Evolutionary conservation across 2,329 filamentous ascomycete species (phyloP).

Genomic region (Teratosphaeria pseudoeucalypti): DNA sequence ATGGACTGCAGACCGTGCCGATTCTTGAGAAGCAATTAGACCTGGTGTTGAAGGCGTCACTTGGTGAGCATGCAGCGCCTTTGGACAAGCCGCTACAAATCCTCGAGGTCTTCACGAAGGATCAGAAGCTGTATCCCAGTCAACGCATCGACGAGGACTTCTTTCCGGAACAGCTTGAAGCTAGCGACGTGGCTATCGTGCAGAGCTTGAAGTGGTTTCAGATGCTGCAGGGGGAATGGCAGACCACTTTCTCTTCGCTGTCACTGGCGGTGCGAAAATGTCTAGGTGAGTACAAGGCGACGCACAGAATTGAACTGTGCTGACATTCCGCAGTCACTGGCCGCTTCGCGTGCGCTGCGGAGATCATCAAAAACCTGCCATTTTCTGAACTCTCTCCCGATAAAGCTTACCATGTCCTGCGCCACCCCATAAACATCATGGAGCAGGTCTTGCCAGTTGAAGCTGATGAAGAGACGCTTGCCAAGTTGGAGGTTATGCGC

Average conservation of each 20-base stretch:
- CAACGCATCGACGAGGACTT: constrained; percentile 61
- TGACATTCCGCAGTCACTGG: constrained; percentile 29
- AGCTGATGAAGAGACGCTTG: neutral
- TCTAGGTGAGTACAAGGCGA: constrained; percentile 52
- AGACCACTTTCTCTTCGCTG: constrained; percentile 57
- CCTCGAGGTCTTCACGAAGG: constrained; percentile 38
- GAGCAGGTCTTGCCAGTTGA: constrained; percentile 6
- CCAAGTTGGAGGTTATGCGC: neutral
- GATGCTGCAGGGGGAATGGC: constrained; percentile 62
- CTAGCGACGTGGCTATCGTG: constrained; percentile 62
- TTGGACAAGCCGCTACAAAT: constrained; percentile 28
- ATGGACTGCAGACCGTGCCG: constrained; percentile 59
- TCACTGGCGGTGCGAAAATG: constrained; percentile 72
- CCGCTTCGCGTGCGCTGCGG: constrained; percentile 45
- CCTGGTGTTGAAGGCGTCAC: neutral
- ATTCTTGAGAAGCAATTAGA: constrained; percentile 58
- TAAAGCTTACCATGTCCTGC: constrained; percentile 32
- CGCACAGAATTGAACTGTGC: neutral
- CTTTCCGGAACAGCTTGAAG: constrained; percentile 46
- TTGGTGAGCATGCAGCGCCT: neutral
- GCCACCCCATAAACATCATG: constrained; percentile 30
- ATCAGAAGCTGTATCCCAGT: constrained; percentile 39
- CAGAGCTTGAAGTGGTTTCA: constrained; percentile 77
- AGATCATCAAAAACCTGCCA: constrained; percentile 41
- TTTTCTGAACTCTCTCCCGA: constrained; percentile 35